These are phyloP conservation scores for Yamadazyma blattariae DNA, from an alignment of 1,139 yeast species.

Conservation along the genomic window DNA sequence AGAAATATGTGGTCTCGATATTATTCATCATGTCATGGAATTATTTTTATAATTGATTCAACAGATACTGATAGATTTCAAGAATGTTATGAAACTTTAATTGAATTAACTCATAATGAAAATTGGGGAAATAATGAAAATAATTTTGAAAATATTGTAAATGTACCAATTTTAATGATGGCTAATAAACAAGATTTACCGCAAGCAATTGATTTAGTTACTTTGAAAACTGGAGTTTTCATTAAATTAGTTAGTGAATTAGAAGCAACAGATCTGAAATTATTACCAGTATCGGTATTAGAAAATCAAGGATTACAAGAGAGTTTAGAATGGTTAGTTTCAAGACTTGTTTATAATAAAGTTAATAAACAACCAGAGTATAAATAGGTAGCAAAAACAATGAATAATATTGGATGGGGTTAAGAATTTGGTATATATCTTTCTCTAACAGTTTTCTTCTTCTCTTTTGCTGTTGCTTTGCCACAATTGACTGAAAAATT, in stretches of 20 bases:
- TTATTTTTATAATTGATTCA: slow-evolving; percentile 88
- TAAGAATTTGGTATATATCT: too few species aligned
- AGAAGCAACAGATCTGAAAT: slow-evolving; percentile 88
- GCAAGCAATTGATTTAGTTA: slow-evolving; percentile 68
- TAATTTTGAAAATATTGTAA: slow-evolving; percentile 46
- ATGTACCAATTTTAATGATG: slow-evolving; percentile 87
- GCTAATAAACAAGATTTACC: slow-evolving; percentile 94
- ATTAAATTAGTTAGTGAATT: slow-evolving; percentile 75
- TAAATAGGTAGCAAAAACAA: slow-evolving; percentile 13
- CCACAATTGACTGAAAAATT: too few species aligned
- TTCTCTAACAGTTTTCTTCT: not conserved
- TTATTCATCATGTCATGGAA: slow-evolving; percentile 83
- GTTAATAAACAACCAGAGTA: slow-evolving; percentile 67
- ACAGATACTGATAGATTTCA: slow-evolving; percentile 79
- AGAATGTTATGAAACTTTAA: slow-evolving; percentile 71
- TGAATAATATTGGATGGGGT: too few species aligned
- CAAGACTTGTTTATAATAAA: slow-evolving; percentile 76
- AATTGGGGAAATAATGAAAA: slow-evolving; percentile 42
- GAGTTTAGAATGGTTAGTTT: slow-evolving; percentile 84
- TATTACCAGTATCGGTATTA: slow-evolving; percentile 84
- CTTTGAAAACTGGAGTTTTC: slow-evolving; percentile 76
- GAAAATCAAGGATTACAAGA: slow-evolving; percentile 85
- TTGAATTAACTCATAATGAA: slow-evolving; percentile 40
- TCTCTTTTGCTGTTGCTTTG: not conserved
- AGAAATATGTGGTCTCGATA: slow-evolving; percentile 87